Evolutionary conservation across 1,284 basidiomycete genomes (phyloP), one percentile per base, ranked within the genome.

Genomic region (Apiotrichum gamsii): DNA sequence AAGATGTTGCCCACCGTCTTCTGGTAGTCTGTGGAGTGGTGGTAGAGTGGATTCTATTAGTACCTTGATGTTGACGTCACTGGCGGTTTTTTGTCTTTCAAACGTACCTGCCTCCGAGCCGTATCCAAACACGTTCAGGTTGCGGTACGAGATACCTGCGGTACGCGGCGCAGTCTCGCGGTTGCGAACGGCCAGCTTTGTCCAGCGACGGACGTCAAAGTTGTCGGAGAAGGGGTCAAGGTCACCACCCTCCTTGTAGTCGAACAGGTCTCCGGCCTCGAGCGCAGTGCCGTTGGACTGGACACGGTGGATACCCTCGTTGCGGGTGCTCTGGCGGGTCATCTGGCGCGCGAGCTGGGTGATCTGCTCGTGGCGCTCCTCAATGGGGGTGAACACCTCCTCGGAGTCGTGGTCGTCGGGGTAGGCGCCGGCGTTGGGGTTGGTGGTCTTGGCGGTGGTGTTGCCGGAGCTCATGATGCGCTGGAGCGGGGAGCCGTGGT

Each of bases 1-100:
- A 73, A 57, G 18, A 74, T 59, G 52, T 77, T 77, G 18, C 67
- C 67, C 21, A 77, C 72, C 0, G 74, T 77, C 54, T 74, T 74
- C 57, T 78, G 75, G 59, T 75, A 75, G 51, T 76, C 76, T 40
- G 45, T 14, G 21, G n/a, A n/a, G n/a, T n/a, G n/a, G n/a, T n/a
- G 20, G 5, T 14, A 15, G n/a, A 13, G 36, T 37, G 33, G 11
- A 18, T 19, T 35, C 13, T 21, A n/a, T n/a, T n/a, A n/a, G n/a
- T n/a, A n/a, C n/a, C n/a, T n/a, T n/a, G 25, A 28, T 6, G 11
- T 28, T 28, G 25, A 28, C 25, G 25, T 28, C 25, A 28, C 25
- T 28, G n/a, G n/a, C n/a, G n/a, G n/a, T n/a, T n/a, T n/a, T n/a
- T n/a, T n/a, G n/a, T n/a, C n/a, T n/a, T n/a, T n/a, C n/a, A n/a